Evolutionary conservation across 805 yeast species (phyloP), one percentile per base, ranked within the genome.

Genomic region (Yamadazyma tumulicola): DNA sequence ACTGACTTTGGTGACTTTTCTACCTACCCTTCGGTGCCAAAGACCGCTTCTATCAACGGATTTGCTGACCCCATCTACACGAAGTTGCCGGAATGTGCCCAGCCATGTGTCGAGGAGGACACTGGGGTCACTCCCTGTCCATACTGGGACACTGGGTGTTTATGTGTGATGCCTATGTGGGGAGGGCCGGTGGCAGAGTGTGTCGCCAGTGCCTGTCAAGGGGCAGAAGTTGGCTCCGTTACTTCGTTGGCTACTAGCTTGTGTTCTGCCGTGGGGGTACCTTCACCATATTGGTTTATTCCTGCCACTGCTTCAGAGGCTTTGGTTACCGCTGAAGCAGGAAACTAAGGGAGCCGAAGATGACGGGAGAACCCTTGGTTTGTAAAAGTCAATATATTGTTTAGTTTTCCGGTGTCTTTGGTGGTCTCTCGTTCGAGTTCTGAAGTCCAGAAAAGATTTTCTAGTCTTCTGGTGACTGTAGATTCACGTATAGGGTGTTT

Each of bases 71-170:
- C 43, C 33, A 54, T 63, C 37, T 56, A 54, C 37, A 53, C 39
- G 38, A 35, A 43, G 8, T 46, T 57, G 31, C 67, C 70, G 15
- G 37, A 43, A 10, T 64, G 70, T 51, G 70, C 67, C 26, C 48
- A 60, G 37, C 19, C 42, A 5, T 64, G 70, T 52, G 57, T 62
- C 21, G 43, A 37, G 19, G 40, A 42, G 29, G 47, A 54, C 36
- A 61, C 68, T 29, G 55, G 55, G 6, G 45, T 49, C 31, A 61
- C 69, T 20, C 69, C 69, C 32, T 65, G 71, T 39, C 71, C 71
- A 35, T 62, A 62, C 56, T 65, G 70, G 69, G 71, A 65, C 47
- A 56, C 69, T 32, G 71, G 71, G 10, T 65, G 71, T 49, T 56
- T 65, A 35, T 65, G 71, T 57, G 65, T 61, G 18, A 64, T 65